phyloP scores from a whole-genome alignment of 768 basidiomycete species.

The Rossbeevera mucosa region DNA sequence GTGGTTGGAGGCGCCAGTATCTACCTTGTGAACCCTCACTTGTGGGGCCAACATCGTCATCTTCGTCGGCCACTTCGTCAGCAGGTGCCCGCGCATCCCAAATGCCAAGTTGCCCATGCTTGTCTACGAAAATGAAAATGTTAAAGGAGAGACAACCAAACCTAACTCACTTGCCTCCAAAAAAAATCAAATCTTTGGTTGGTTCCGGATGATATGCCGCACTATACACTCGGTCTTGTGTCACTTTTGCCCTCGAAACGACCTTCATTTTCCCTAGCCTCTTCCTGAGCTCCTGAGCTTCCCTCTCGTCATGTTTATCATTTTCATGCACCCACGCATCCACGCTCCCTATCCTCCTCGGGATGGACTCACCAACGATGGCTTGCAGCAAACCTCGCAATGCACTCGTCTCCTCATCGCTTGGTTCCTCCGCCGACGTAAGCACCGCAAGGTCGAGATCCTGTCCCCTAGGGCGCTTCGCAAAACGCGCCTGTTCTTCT shows the following conservation, averaged over 20 bases:
- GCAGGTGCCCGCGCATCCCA: constrained; percentile 77
- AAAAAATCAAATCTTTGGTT: constrained; percentile 80
- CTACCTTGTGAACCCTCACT: constrained; percentile 59
- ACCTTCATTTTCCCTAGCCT: constrained; percentile 55
- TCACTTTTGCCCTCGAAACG: constrained; percentile 79
- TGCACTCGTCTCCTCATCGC: constrained; percentile 41
- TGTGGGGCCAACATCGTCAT: constrained; percentile 41
- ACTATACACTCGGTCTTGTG: constrained; percentile 67
- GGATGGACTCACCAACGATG: constrained; percentile 33
- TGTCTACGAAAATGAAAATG: constrained; percentile 50
- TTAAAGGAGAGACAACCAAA: neutral
- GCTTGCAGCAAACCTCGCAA: constrained; percentile 44
- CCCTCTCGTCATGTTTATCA: constrained; percentile 43
- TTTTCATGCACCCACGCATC: constrained; percentile 51
- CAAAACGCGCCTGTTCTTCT: constrained; percentile 57
- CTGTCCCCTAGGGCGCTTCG: constrained; percentile 65
- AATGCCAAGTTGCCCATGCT: constrained; percentile 76
- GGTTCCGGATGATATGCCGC: constrained; percentile 78
- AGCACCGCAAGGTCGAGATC: constrained; percentile 59
- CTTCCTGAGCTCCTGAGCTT: constrained; percentile 50
- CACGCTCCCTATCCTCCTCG: constrained; percentile 38
- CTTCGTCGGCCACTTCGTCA: constrained; percentile 65
- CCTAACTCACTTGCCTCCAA: constrained; percentile 52
- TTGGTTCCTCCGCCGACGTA: constrained; percentile 42
- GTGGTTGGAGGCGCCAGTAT: constrained; percentile 74